A percentile compares a stretch with the other conserved stretches of the same genome.
Conservation (phyloP, 306 rosid species). For the Cicer bijugum region DNA sequence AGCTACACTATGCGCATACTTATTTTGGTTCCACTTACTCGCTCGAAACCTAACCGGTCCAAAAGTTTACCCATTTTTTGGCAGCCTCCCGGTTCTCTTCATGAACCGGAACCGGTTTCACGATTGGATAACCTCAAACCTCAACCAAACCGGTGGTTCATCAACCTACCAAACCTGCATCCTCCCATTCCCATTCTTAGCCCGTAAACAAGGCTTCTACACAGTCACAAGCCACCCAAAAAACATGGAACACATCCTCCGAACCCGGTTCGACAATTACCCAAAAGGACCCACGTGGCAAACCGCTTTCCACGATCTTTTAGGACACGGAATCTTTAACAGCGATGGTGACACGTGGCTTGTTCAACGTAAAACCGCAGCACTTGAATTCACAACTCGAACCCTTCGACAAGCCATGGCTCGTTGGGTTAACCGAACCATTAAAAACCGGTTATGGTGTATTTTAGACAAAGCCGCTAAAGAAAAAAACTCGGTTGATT, state of each 20-base stretch:
- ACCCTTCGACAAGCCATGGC: constrained; percentile 91
- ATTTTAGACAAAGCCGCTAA: constrained; percentile 72
- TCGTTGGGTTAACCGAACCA: constrained; percentile 92
- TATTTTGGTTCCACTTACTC: constrained; percentile 67
- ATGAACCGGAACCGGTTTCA: constrained; percentile 68
- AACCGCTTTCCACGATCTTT: constrained; percentile 81
- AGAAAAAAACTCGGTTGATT: constrained; percentile 61
- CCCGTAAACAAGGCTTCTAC: constrained; percentile 63
- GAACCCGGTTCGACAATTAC: constrained; percentile 77
- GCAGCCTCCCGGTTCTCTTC: constrained; percentile 75
- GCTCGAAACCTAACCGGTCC: constrained; percentile 76
- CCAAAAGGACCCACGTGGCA: constrained; percentile 93
- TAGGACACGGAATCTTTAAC: constrained; percentile 92
- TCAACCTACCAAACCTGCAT: constrained; percentile 69
- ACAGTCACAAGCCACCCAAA: constrained; percentile 81
- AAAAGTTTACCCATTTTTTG: constrained; percentile 65
- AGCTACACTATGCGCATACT: constrained; percentile 50
- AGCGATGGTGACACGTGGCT: constrained; percentile 96
- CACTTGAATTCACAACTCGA: constrained; percentile 86
- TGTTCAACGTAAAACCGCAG: constrained; percentile 93
- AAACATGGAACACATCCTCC: constrained; percentile 83
- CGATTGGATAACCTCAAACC: constrained; percentile 78
- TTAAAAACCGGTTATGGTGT: constrained; percentile 74
- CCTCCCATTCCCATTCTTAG: constrained; percentile 78
- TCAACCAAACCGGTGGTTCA: constrained; percentile 40